Percentiles rank a stretch among this genome's conserved stretches.
Conservation (phyloP, 2,329 filamentous ascomycete genomes). For the Escovopsis weberi region DNA sequence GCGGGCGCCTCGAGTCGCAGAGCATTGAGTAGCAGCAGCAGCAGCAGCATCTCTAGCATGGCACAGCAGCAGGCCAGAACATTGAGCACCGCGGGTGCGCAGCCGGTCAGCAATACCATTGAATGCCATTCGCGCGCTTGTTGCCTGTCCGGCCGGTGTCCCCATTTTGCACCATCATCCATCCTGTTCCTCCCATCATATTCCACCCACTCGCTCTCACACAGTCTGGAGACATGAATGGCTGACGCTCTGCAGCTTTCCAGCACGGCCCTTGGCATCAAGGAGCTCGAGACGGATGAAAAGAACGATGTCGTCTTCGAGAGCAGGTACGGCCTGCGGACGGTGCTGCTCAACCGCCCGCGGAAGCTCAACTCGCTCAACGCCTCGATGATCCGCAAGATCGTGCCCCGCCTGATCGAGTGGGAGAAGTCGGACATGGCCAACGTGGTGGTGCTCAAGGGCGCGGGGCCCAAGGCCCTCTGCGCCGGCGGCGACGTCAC, state of each 20-base stretch:
- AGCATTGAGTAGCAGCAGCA: conserved; percentile 21
- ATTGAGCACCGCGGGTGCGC: conserved; percentile 36
- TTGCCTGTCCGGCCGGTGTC: too few relatives aligned
- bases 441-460: conserved; percentile 85
- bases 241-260: conserved; percentile 17
- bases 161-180: too few relatives aligned
- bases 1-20: conserved; percentile 28
- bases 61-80: conserved; percentile 62
- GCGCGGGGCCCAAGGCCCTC: conserved; percentile 69
- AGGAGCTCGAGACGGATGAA: conserved; percentile 53
- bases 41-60: conserved; percentile 36
- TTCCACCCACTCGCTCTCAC: too few relatives aligned
- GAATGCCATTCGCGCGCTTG: too few relatives aligned
- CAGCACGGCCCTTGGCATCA: conserved; percentile 24
- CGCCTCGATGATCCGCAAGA: conserved; percentile 90
- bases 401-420: conserved; percentile 74
- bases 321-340: conserved; percentile 76
- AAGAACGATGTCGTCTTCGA: conserved; percentile 87
- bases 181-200: too few relatives aligned
- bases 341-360: conserved; percentile 87
- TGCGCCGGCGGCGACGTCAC: conserved; percentile 90
- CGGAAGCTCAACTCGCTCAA: conserved; percentile 86
- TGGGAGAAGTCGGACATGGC: conserved; percentile 93
- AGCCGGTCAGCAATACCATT: conserved; percentile 8
- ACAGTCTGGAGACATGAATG: background rate